phyloP scores from a whole-genome alignment of 192 early-diverging fungal species.

The Spizellomyces sp. region DNA sequence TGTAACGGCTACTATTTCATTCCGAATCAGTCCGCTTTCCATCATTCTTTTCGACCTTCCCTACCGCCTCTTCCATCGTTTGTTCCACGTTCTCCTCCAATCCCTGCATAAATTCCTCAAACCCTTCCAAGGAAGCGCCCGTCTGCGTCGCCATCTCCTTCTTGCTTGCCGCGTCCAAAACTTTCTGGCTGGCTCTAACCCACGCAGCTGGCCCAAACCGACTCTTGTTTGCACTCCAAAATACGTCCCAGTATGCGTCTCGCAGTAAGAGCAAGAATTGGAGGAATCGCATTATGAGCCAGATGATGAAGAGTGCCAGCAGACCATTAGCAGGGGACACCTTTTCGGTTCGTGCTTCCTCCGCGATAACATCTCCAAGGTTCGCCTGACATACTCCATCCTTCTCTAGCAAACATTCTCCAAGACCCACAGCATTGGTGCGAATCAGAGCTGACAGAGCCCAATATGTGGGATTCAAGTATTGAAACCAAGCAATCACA shows the following conservation, averaged over 20 bases:
- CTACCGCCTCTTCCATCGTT: too few relatives aligned
- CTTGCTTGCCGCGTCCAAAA: not conserved
- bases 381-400: slow-evolving; percentile 27
- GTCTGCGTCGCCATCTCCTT: not conserved
- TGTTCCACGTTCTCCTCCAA: too few relatives aligned
- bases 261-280: slow-evolving; percentile 25
- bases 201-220: not conserved
- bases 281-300: slow-evolving; percentile 20
- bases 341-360: slow-evolving; percentile 29
- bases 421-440: slow-evolving; percentile 17
- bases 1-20: too few relatives aligned
- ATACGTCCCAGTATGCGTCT: slow-evolving; percentile 26
- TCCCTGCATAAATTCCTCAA: not conserved
- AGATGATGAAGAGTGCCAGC: slow-evolving; percentile 19
- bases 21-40: too few relatives aligned
- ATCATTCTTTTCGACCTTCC: too few relatives aligned
- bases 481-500: slow-evolving; percentile 34
- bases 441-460: slow-evolving; percentile 33
- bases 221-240: slow-evolving; percentile 12
- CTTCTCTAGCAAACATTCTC: slow-evolving; percentile 25
- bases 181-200: not conserved
- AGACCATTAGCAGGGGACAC: slow-evolving; percentile 19
- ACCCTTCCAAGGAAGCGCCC: not conserved
- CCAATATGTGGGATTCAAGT: slow-evolving; percentile 43
- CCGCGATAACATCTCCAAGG: slow-evolving; percentile 34